Base-by-base conservation (phyloP, 179 eudicot species). In the Silene noctiflora region DNA sequence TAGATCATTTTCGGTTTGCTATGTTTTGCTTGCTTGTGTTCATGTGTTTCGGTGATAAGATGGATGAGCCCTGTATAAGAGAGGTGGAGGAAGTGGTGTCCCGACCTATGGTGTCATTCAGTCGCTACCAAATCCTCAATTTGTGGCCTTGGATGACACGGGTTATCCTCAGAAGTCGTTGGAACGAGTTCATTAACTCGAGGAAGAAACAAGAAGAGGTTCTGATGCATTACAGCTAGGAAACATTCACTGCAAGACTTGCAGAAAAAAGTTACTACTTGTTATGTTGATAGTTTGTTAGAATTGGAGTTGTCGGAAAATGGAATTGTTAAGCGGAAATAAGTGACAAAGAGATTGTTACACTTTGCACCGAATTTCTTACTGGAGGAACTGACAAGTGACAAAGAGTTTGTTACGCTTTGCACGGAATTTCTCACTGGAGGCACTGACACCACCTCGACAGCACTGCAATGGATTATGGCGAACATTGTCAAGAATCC, bases 391-490 rank as follows among this genome's bases (percentile, higher is more conserved):
- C n/a, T n/a, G n/a, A n/a, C n/a, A n/a, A n/a, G n/a, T n/a, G n/a
- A n/a, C n/a, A n/a, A n/a, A n/a, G n/a, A n/a, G n/a, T n/a, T n/a
- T n/a, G n/a, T n/a, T n/a, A 75, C 72, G 19, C 46, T 46, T 11
- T 75, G 72, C 56, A 4, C 64, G 33, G 78, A 67, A 67, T 76
- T 67, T 60, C 66, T 76, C 1, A 35, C 22, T 3, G 77, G 73
- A 3, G 81, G 81, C 35, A 73, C 81, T 39, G 81, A 78, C 63
- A 78, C 81, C 2, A 78, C 81, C 21, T 66, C 68, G 17, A 73
- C 77, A 6, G 77, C 77, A 10, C 70, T 78, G 42, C 77, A 78
- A 16, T 73, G 81, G 81, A 73, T 73, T 20, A 78, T 78, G 81
- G 81, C 81, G 5, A 78, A 78, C 39, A 61, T 78, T 35, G 81